Percentiles rank a stretch among this genome's conserved stretches.
phyloP scores from a whole-genome alignment of 352 stramenopile genomes.

The Elongisporangium prolatum region DNA sequence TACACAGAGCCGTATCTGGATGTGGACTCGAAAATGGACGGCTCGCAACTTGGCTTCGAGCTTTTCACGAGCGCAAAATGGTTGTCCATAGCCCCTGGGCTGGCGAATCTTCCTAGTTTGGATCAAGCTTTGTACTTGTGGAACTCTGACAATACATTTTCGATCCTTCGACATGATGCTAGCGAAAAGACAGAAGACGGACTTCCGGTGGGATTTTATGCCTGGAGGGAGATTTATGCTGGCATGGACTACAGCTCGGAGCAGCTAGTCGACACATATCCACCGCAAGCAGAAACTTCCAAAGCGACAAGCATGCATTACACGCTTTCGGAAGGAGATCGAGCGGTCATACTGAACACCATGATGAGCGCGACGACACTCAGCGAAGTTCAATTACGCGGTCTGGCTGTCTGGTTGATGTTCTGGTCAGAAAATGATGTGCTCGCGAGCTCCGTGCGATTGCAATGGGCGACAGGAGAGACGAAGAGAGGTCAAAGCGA shows the following conservation, averaged over 20 bases:
- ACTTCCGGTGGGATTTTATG: slow-evolving; percentile 43
- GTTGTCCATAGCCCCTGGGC: slow-evolving; percentile 11
- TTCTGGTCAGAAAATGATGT: slow-evolving; percentile 36
- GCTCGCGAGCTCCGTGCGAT: slow-evolving; percentile 35
- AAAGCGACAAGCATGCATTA: slow-evolving; percentile 12
- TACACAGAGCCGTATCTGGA: slow-evolving; percentile 27
- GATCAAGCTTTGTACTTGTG: slow-evolving; percentile 41
- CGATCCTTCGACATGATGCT: slow-evolving; percentile 21
- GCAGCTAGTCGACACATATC: slow-evolving; percentile 31
- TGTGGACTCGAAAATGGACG: slow-evolving; percentile 27
- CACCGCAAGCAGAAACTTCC: slow-evolving; percentile 16
- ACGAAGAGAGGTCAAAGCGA: slow-evolving; percentile 31
- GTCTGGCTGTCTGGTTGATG: slow-evolving; percentile 46
- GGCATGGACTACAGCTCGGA: slow-evolving; percentile 51
- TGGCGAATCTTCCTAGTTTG: slow-evolving; percentile 20
- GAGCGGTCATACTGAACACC: slow-evolving; percentile 15
- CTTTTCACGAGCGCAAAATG: slow-evolving; percentile 27
- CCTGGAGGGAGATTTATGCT: slow-evolving; percentile 59
- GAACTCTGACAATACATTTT: slow-evolving; percentile 31
- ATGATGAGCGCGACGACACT: slow-evolving; percentile 28
- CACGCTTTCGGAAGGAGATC: slow-evolving; percentile 16
- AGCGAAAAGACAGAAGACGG: slow-evolving; percentile 9
- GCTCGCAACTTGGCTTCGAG: slow-evolving; percentile 49
- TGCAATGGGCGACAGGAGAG: slow-evolving; percentile 41
- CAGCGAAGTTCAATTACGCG: slow-evolving; percentile 29